These are phyloP conservation scores for Pneumocystis oryctolagi DNA, from an alignment of 1,139 yeast species.

Conservation along the genomic window DNA sequence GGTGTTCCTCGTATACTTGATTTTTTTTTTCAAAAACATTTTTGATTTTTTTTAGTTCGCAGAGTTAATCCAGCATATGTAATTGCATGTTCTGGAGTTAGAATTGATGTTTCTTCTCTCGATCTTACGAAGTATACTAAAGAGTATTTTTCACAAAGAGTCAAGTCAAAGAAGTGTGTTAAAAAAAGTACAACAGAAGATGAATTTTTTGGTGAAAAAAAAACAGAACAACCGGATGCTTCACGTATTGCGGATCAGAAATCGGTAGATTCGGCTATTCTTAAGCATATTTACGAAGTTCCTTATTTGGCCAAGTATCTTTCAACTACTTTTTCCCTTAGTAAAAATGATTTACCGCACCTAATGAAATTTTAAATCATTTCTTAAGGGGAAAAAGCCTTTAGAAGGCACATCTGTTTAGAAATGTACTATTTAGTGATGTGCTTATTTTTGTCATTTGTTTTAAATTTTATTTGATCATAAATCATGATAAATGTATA, in stretches of 20 bases:
- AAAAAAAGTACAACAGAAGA: conserved; percentile 66
- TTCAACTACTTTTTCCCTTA: conserved; percentile 90
- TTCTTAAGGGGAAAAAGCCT: neutral
- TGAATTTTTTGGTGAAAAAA: conserved; percentile 74
- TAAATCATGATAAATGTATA: neutral
- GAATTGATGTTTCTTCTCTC: conserved; percentile 54
- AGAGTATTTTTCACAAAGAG: conserved; percentile 95
- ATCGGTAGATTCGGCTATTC: conserved; percentile 84
- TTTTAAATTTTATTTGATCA: neutral
- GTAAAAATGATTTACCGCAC: conserved; percentile 98
- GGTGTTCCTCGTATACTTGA: conserved; percentile 64
- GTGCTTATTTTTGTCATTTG: neutral
- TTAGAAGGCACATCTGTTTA: neutral
- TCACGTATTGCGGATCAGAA: conserved; percentile 98
- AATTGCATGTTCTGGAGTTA: conserved; percentile 94
- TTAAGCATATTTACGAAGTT: conserved; percentile 91
- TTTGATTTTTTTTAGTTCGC: conserved; percentile 29
- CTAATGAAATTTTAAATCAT: conserved; percentile 71
- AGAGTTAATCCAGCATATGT: conserved; percentile 98
- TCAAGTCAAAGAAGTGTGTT: conserved; percentile 32
- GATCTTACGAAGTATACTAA: conserved; percentile 87
- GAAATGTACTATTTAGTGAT: neutral
- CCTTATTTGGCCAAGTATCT: conserved; percentile 97
- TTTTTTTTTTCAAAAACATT: neutral
- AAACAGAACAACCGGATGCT: conserved; percentile 78